These are phyloP conservation scores for Solanum etuberosum DNA, from an alignment of 257 asterid species.

Conservation along the genomic window DNA sequence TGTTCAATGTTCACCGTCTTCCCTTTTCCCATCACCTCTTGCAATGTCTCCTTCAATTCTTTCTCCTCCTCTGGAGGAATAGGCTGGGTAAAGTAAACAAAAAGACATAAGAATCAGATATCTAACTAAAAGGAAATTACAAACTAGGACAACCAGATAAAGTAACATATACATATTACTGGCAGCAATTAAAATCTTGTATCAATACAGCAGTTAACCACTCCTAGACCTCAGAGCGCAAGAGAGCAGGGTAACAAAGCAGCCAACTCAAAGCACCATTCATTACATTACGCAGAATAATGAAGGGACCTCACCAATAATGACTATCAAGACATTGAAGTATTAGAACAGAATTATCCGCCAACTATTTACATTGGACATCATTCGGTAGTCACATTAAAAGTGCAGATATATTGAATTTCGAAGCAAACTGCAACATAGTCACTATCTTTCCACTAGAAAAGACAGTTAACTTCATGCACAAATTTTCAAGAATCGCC, in stretches of 20 bases:
- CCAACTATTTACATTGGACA: background rate
- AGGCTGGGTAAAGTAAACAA: conserved; percentile 29
- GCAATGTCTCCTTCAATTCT: conserved; percentile 72
- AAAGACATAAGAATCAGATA: background rate
- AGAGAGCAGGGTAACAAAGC: background rate
- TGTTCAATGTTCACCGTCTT: conserved; percentile 59
- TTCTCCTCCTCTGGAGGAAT: conserved; percentile 81
- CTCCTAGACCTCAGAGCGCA: background rate
- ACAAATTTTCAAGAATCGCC: background rate
- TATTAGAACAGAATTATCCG: background rate
- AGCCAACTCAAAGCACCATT: background rate
- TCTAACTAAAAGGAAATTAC: background rate
- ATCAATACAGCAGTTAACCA: background rate
- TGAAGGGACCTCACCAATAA: background rate
- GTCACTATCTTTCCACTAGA: background rate
- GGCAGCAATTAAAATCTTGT: background rate
- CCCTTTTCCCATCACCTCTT: conserved; percentile 71
- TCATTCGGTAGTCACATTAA: background rate
- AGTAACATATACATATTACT: background rate
- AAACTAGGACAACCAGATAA: background rate
- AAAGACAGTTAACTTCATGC: background rate
- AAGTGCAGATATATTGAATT: background rate
- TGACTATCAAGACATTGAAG: background rate
- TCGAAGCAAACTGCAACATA: background rate
- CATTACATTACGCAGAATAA: background rate